A percentile compares a stretch with the other conserved stretches of the same genome.
These are phyloP conservation scores for Lactarius indigo DNA, from an alignment of 768 basidiomycete genomes.

Conservation along the genomic window DNA sequence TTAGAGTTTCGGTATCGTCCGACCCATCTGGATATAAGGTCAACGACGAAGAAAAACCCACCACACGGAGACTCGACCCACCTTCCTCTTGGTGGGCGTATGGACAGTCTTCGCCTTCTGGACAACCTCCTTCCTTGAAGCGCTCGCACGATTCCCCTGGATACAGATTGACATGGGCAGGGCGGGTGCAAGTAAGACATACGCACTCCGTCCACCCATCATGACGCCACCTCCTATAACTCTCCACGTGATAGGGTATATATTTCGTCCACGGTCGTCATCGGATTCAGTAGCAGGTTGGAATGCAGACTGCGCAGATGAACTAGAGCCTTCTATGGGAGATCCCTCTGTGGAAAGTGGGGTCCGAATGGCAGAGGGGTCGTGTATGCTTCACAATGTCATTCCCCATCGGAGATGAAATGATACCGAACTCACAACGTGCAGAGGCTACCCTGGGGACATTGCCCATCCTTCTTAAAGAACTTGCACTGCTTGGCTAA, in stretches of 20 bases:
- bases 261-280: slow-evolving; percentile 35
- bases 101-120: slow-evolving; percentile 30
- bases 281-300: neutral
- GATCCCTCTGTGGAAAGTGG: neutral
- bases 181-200: neutral
- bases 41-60: neutral
- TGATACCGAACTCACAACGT: slow-evolving; percentile 21
- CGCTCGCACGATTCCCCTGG: slow-evolving; percentile 31
- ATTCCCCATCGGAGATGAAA: neutral
- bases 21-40: neutral
- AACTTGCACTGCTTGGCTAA: slow-evolving; percentile 26
- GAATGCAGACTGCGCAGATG: neutral
- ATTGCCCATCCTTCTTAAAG: slow-evolving; percentile 21
- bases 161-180: neutral
- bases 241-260: slow-evolving; percentile 68
- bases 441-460: slow-evolving; percentile 22
- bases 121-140: slow-evolving; percentile 30
- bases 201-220: slow-evolving; percentile 43
- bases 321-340: neutral
- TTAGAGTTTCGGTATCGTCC: slow-evolving; percentile 1
- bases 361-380: slow-evolving; percentile 5
- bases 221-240: slow-evolving; percentile 78
- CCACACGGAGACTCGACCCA: neutral
- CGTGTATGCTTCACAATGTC: slow-evolving; percentile 15
- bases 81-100: slow-evolving; percentile 28